phyloP scores from a whole-genome alignment of 169 alveolate genomes.

The Neospora caninum region DNA sequence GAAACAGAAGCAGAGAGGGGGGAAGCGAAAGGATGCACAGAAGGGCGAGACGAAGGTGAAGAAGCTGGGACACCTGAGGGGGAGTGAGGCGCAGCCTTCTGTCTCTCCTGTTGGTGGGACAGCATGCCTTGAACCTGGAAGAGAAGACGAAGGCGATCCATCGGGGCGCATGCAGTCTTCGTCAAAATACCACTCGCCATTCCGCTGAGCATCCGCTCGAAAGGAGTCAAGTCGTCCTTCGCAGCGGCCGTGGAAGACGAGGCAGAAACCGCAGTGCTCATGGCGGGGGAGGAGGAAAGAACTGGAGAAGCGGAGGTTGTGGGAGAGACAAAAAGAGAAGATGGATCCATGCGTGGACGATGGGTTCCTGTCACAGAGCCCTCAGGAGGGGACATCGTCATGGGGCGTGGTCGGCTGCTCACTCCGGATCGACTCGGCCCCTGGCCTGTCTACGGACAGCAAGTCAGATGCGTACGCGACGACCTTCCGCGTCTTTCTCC shows the following conservation, averaged over 20 bases:
- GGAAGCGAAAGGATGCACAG: background rate
- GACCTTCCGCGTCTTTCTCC: too few relatives aligned
- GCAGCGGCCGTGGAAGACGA: slow-evolving; percentile 1
- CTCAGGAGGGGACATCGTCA: too few relatives aligned
- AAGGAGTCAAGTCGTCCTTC: background rate
- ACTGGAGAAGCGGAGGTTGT: slow-evolving; percentile 4
- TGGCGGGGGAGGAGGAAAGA: background rate
- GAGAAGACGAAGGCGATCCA: slow-evolving; percentile 84
- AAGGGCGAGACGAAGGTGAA: background rate
- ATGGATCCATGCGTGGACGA: too few relatives aligned
- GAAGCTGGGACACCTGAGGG: background rate
- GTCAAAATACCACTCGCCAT: slow-evolving; percentile 81
- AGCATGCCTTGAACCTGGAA: slow-evolving; percentile 90
- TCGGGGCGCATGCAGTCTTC: slow-evolving; percentile 88
- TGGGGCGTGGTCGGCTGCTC: too few relatives aligned
- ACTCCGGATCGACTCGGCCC: too few relatives aligned
- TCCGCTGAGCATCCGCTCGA: slow-evolving; percentile 59
- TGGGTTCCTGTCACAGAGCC: background rate
- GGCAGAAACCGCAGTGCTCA: background rate
- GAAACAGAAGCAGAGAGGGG: background rate
- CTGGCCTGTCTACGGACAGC: too few relatives aligned
- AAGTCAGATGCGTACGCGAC: too few relatives aligned
- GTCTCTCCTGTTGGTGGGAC: slow-evolving; percentile 65
- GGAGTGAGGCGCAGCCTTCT: background rate
- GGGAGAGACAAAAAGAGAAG: background rate